Evolutionary conservation across 495 filamentous ascomycete species (phyloP).

Genomic region (Patellaria atrata): DNA sequence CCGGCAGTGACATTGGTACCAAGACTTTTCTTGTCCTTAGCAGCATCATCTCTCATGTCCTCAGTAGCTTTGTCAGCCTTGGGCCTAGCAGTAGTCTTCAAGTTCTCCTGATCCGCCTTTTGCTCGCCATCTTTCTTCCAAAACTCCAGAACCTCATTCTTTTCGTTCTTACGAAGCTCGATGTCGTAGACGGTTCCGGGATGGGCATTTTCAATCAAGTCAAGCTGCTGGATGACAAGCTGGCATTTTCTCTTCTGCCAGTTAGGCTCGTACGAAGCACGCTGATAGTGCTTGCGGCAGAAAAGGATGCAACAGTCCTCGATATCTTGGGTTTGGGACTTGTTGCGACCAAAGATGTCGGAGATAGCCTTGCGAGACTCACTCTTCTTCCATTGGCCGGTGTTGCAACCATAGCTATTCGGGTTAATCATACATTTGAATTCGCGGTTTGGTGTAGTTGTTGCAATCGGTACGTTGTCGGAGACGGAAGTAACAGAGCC

Average conservation of each 20-base stretch:
- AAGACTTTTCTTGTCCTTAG: too few species aligned
- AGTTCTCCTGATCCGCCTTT: too few species aligned
- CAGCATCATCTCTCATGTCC: too few species aligned
- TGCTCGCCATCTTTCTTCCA: too few species aligned
- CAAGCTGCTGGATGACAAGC: conserved; percentile 11
- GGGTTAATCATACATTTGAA: conserved; percentile 13
- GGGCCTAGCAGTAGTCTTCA: too few species aligned
- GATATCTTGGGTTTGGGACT: conserved; percentile 16
- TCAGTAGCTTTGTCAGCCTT: too few species aligned
- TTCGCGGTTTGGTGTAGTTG: conserved; percentile 12
- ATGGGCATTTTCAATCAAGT: conserved; percentile 12
- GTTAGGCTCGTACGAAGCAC: conserved; percentile 11
- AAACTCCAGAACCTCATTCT: conserved; percentile 11
- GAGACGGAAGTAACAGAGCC: too few species aligned
- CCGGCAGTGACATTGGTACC: conserved; percentile 2
- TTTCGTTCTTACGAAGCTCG: conserved; percentile 15
- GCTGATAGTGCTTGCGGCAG: conserved; percentile 21
- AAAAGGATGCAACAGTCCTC: conserved; percentile 13
- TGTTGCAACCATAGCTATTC: conserved; percentile 9
- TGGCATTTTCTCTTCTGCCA: conserved; percentile 15
- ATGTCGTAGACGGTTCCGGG: conserved; percentile 15
- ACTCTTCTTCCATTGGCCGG: conserved; percentile 13
- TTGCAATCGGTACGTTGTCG: too few species aligned
- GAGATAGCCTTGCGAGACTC: conserved; percentile 19
- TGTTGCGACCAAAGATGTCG: conserved; percentile 20